Evolutionary conservation across 2,329 filamentous ascomycete genomes (phyloP).

Genomic region (Stagonosporopsis chrysanthemi): DNA sequence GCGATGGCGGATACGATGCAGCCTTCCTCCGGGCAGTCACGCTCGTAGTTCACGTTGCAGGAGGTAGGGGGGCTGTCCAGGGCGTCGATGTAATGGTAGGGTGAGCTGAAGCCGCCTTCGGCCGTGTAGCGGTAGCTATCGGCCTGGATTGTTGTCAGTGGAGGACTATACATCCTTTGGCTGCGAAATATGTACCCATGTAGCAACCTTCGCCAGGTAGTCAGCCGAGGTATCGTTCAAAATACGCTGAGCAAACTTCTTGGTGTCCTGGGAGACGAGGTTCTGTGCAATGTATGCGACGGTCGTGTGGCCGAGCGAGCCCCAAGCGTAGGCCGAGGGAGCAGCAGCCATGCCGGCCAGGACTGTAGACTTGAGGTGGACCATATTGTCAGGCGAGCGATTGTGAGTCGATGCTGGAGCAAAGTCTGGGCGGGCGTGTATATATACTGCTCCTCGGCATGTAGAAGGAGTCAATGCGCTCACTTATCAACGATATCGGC

Average conservation of each 20-base stretch:
- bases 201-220: conserved; percentile 61
- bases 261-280: conserved; percentile 54
- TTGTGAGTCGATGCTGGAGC: neutral
- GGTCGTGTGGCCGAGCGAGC: conserved; percentile 61
- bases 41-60: conserved; percentile 59
- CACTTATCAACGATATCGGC: conserved; percentile 33
- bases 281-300: conserved; percentile 63
- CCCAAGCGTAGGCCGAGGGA: conserved; percentile 56
- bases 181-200: conserved; percentile 50
- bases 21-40: conserved; percentile 60
- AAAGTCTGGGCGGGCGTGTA: conserved; percentile 4
- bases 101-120: conserved; percentile 57
- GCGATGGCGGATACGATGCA: conserved; percentile 63
- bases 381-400: conserved; percentile 27
- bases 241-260: conserved; percentile 53
- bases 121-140: conserved; percentile 59
- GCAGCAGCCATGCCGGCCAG: conserved; percentile 36
- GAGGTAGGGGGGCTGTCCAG: conserved; percentile 55
- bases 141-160: conserved; percentile 36
- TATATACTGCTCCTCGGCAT: conserved; percentile 14
- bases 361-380: conserved; percentile 30
- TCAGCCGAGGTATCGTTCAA: conserved; percentile 54
- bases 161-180: neutral
- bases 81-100: conserved; percentile 62
- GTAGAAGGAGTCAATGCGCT: conserved; percentile 5